Percentiles rank a stretch among this genome's conserved stretches.
Evolutionary conservation across 169 alveolate species (phyloP).

Genomic region (Babesia sp.): DNA sequence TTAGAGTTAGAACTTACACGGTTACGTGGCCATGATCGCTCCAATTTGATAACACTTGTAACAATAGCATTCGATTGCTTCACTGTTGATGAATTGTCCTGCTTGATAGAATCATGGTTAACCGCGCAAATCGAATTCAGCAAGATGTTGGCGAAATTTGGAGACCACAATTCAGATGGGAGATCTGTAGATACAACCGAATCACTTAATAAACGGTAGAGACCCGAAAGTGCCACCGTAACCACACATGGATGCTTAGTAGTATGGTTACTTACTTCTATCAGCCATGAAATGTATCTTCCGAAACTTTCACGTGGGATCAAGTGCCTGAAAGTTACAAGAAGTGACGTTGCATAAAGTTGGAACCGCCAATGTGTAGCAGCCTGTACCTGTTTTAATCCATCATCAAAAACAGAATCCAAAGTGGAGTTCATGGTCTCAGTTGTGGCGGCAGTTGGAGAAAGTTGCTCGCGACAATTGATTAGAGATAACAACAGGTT

Average conservation of each 20-base stretch:
- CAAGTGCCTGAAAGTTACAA: slow-evolving; percentile 31
- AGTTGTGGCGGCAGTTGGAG: neutral
- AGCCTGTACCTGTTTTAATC: neutral
- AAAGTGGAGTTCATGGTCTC: slow-evolving; percentile 1
- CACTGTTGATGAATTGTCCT: slow-evolving; percentile 25
- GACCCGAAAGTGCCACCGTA: slow-evolving; percentile 22
- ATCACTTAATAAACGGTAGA: neutral
- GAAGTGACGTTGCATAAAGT: slow-evolving; percentile 32
- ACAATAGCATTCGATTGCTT: slow-evolving; percentile 29
- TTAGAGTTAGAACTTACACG: slow-evolving; percentile 35
- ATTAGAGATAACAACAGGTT: slow-evolving; percentile 15
- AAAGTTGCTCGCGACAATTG: slow-evolving; percentile 15
- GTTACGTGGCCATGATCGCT: slow-evolving; percentile 53
- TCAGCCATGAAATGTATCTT: slow-evolving; percentile 19
- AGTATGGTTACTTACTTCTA: slow-evolving; percentile 26
- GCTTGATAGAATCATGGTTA: slow-evolving; percentile 38
- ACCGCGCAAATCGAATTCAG: slow-evolving; percentile 19
- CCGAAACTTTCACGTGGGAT: slow-evolving; percentile 5
- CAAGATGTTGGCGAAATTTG: neutral
- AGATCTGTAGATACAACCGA: neutral
- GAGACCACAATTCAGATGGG: slow-evolving; percentile 10
- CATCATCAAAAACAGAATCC: slow-evolving; percentile 2
- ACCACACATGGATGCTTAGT: slow-evolving; percentile 18
- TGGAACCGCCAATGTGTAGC: slow-evolving; percentile 55
- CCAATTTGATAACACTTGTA: slow-evolving; percentile 33